Conservation (phyloP, 441 rosid species). For the Populus hybrid region DNA sequence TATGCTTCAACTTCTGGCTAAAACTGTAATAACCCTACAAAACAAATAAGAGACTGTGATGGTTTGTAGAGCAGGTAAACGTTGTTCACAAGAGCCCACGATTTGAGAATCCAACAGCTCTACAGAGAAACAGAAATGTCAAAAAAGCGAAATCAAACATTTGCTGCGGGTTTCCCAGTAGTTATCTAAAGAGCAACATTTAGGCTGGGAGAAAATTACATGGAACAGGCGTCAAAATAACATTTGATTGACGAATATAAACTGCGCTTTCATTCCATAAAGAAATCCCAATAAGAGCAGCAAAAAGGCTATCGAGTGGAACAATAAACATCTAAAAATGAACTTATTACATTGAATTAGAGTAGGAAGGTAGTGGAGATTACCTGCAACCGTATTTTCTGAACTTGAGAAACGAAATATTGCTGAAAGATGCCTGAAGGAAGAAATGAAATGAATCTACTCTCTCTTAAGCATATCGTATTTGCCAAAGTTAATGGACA, state of each 20-base stretch:
- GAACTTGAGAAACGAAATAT: constrained; percentile 88
- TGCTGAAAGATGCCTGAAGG: constrained; percentile 80
- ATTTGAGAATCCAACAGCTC: constrained; percentile 1
- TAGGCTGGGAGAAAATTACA: background rate
- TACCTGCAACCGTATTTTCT: constrained; percentile 92
- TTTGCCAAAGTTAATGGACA: background rate
- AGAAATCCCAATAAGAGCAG: constrained; percentile 4
- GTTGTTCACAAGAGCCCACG: background rate
- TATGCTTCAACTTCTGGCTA: constrained; percentile 82
- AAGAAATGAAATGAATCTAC: constrained; percentile 10
- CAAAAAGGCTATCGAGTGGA: background rate
- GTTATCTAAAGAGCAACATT: background rate
- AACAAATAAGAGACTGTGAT: constrained; percentile 19
- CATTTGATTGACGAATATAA: background rate
- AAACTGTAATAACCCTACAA: constrained; percentile 43
- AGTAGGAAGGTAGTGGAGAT: background rate
- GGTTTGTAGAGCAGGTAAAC: background rate
- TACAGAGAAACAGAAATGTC: background rate
- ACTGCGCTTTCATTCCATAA: background rate
- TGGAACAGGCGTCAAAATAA: constrained; percentile 1
- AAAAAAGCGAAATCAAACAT: constrained; percentile 2
- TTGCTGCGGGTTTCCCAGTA: background rate
- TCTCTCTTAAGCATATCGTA: background rate
- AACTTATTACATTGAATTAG: background rate
- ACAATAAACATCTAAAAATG: background rate